A percentile compares a stretch with the other conserved stretches of the same genome.
phyloP scores from a whole-genome alignment of 441 rosid genomes.

The Eugenia klotzschiana region DNA sequence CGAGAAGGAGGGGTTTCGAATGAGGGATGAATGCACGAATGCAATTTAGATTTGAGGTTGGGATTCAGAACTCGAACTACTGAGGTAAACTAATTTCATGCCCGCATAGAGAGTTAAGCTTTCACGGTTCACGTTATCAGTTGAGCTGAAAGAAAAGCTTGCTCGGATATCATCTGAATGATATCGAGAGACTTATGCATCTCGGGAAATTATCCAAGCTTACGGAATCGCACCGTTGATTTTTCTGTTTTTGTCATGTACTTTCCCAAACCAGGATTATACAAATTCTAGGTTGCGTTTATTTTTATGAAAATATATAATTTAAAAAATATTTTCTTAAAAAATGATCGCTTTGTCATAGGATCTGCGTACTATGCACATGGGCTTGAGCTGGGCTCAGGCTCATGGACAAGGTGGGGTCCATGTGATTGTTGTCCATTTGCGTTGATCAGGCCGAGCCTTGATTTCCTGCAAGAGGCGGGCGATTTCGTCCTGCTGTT shows the following conservation, averaged over 20 bases:
- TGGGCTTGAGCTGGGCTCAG: not conserved
- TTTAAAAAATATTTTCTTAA: no score
- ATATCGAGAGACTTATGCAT: no score
- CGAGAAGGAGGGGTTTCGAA: no score
- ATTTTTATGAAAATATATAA: no score
- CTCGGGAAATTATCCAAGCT: not conserved
- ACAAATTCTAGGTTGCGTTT: no score
- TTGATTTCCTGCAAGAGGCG: not conserved
- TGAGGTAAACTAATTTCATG: not conserved
- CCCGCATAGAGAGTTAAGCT: accelerated
- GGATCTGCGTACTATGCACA: not conserved
- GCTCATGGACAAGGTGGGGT: not conserved
- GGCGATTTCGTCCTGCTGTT: not conserved
- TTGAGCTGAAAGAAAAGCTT: accelerated
- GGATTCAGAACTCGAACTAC: not conserved
- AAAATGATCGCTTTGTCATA: not conserved
- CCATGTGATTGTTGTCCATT: not conserved
- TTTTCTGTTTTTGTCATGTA: not conserved
- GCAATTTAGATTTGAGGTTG: not conserved
- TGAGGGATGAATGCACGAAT: no score
- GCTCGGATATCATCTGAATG: accelerated
- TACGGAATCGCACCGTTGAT: not conserved
- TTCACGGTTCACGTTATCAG: not conserved
- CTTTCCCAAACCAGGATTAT: no score
- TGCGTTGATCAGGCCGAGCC: not conserved